These are phyloP conservation scores for Fusarium camptoceras DNA, from an alignment of 2,329 filamentous ascomycete genomes.

Conservation along the genomic window DNA sequence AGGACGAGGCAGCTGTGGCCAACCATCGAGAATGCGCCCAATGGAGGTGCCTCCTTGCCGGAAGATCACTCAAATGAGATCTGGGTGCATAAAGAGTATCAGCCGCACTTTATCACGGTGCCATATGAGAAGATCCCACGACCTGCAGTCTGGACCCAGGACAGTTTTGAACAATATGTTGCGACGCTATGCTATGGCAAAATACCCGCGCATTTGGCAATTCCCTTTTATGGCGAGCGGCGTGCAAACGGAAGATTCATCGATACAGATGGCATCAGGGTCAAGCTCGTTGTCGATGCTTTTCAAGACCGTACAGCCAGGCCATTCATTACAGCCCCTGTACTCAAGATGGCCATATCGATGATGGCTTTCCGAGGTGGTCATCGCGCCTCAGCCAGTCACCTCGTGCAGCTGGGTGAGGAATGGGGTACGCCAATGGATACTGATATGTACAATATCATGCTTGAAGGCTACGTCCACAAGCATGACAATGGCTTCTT, in stretches of 20 bases:
- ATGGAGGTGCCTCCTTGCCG: conserved; percentile 42
- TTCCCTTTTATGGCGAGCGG: conserved; percentile 52
- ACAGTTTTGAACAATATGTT: conserved; percentile 58
- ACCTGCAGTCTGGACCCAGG: conserved; percentile 56
- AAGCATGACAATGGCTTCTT: conserved; percentile 58
- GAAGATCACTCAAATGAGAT: conserved; percentile 45
- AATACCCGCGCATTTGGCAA: conserved; percentile 49
- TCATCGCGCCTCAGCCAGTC: conserved; percentile 50
- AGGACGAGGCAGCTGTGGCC: conserved; percentile 54
- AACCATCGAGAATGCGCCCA: conserved; percentile 45
- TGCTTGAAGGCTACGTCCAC: conserved; percentile 57
- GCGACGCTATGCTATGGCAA: conserved; percentile 54
- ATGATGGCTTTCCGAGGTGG: conserved; percentile 55
- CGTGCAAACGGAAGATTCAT: conserved; percentile 45
- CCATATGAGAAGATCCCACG: conserved; percentile 55
- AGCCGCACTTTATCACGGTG: conserved; percentile 47
- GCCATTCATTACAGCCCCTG: conserved; percentile 52
- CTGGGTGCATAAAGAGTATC: conserved; percentile 52
- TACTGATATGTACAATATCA: conserved; percentile 61
- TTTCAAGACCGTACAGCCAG: conserved; percentile 54
- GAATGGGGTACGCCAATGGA: conserved; percentile 56
- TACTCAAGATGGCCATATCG: conserved; percentile 59
- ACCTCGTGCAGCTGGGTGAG: conserved; percentile 54
- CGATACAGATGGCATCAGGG: conserved; percentile 55
- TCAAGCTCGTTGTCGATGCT: conserved; percentile 53